A percentile compares a stretch with the other conserved stretches of the same genome.
phyloP scores from a whole-genome alignment of 768 basidiomycete genomes.

The Candolleomyces efflorescens region DNA sequence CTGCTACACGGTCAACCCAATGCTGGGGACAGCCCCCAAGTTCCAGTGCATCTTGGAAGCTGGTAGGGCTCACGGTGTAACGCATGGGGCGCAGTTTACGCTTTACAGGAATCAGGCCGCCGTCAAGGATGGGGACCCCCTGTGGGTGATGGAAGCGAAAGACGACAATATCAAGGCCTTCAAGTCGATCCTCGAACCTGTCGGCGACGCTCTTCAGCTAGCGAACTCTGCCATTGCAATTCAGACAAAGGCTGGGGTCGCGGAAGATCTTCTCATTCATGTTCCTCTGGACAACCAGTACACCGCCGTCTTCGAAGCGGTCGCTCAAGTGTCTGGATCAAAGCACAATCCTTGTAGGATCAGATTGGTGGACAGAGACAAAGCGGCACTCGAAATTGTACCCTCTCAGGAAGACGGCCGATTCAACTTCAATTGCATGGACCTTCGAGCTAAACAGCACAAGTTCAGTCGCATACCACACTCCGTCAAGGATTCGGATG shows the following conservation, averaged over 20 bases:
- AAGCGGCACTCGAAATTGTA: constrained; percentile 16
- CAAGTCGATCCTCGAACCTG: constrained; percentile 5
- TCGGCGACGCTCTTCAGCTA: neutral
- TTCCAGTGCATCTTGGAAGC: neutral
- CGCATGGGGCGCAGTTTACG: constrained; percentile 19
- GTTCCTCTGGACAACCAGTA: neutral
- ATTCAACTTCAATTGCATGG: constrained; percentile 20
- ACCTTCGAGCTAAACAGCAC: constrained; percentile 14
- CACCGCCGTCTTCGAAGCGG: neutral
- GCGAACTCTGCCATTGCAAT: constrained; percentile 7
- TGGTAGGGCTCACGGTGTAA: constrained; percentile 22
- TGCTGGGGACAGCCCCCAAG: too few species aligned
- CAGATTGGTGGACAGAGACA: constrained; percentile 12
- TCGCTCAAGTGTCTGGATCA: neutral
- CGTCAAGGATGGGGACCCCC: constrained; percentile 15
- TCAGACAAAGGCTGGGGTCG: constrained; percentile 1
- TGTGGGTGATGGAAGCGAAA: constrained; percentile 17
- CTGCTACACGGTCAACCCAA: constrained; percentile 2
- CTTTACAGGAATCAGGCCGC: constrained; percentile 20
- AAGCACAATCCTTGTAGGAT: constrained; percentile 2
- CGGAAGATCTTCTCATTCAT: neutral
- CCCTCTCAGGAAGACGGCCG: constrained; percentile 6
- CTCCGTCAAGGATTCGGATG: constrained; percentile 9
- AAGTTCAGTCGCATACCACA: constrained; percentile 15
- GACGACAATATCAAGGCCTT: constrained; percentile 19